Percentiles rank a stretch among this genome's conserved stretches.
phyloP scores from a whole-genome alignment of 345 rosid genomes.

The Populus simonii region DNA sequence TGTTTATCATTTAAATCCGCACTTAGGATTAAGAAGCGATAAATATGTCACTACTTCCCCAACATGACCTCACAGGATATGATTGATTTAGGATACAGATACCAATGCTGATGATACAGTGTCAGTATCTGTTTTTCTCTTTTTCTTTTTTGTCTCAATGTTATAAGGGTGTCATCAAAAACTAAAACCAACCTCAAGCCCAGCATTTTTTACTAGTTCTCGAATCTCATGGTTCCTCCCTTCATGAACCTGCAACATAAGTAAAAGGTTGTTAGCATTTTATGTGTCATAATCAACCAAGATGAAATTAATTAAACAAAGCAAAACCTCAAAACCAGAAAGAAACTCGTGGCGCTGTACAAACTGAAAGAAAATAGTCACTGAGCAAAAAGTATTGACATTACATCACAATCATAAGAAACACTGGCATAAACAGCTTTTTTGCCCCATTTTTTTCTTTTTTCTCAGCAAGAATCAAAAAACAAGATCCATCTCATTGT shows the following conservation, averaged over 20 bases:
- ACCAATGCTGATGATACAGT: neutral
- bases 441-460: neutral
- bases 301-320: neutral
- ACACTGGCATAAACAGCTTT: neutral
- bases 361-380: neutral
- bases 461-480: neutral
- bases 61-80: neutral
- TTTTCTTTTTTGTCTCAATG: neutral
- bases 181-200: constrained; percentile 74
- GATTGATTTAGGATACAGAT: neutral
- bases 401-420: neutral
- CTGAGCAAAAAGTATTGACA: neutral
- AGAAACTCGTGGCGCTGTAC: neutral
- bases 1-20: neutral
- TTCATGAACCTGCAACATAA: constrained; percentile 73
- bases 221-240: constrained; percentile 96
- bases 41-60: neutral
- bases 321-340: neutral
- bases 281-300: constrained; percentile 1
- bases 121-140: neutral
- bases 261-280: neutral
- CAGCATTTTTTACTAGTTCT: constrained; percentile 91
- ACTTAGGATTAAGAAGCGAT: neutral
- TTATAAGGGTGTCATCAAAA: constrained; percentile 6
- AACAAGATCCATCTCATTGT: neutral